phyloP scores from a whole-genome alignment of 257 asterid species.

The Coffea eugenioides region DNA sequence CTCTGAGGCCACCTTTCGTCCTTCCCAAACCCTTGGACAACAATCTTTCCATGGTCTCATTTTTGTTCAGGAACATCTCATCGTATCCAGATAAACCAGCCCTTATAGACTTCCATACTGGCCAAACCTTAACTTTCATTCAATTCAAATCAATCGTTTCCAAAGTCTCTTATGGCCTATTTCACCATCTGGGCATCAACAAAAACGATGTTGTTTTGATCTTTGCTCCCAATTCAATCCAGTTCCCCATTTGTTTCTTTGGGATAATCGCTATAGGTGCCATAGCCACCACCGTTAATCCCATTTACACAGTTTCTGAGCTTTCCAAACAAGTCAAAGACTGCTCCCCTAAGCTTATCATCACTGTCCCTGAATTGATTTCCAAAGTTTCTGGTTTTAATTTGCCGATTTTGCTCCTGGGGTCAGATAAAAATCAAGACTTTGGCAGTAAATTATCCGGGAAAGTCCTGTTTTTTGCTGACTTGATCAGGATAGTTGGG shows the following conservation, averaged over 20 bases:
- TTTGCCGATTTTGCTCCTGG: slow-evolving; percentile 59
- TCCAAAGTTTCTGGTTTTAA: slow-evolving; percentile 56
- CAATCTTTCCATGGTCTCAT: slow-evolving; percentile 58
- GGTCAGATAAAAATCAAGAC: slow-evolving; percentile 15
- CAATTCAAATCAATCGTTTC: slow-evolving; percentile 60
- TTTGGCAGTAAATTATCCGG: slow-evolving; percentile 27
- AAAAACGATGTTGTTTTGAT: slow-evolving; percentile 72
- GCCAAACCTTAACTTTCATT: slow-evolving; percentile 43
- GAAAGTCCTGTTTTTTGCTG: slow-evolving; percentile 33
- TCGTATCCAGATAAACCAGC: slow-evolving; percentile 68
- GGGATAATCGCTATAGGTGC: slow-evolving; percentile 69
- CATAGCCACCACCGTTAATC: slow-evolving; percentile 81
- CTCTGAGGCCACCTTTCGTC: slow-evolving; percentile 54
- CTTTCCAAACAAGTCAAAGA: slow-evolving; percentile 73
- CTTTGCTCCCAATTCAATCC: slow-evolving; percentile 69
- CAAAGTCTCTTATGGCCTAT: slow-evolving; percentile 51
- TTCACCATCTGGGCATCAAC: slow-evolving; percentile 56
- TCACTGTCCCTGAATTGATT: slow-evolving; percentile 61
- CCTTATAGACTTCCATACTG: slow-evolving; percentile 51
- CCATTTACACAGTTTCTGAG: slow-evolving; percentile 63
- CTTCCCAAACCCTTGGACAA: slow-evolving; percentile 51
- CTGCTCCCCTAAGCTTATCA: slow-evolving; percentile 62
- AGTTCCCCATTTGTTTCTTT: slow-evolving; percentile 61
- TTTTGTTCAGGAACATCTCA: slow-evolving; percentile 69
- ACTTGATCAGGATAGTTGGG: slow-evolving; percentile 53